Base-by-base conservation (phyloP, 352 stramenopile species). In the Aphanomyces stellatus region DNA sequence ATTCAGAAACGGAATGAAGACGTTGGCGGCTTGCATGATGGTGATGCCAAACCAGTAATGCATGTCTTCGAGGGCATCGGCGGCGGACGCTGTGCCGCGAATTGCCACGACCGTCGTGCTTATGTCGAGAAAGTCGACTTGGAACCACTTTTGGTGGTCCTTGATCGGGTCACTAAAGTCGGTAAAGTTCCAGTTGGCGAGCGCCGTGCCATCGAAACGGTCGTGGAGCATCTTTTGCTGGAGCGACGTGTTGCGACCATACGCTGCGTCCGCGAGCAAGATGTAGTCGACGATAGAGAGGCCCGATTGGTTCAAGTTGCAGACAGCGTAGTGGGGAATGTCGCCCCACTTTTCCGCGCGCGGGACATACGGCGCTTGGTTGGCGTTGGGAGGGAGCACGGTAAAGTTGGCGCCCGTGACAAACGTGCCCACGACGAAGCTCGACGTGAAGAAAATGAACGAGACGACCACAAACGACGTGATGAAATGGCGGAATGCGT, bases 41-140 rank as follows among this genome's bases (percentile, higher is more conserved):
- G 74, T 88, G 53, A 95, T 85, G 22, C 85, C 87, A 49, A 95
- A 93, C 85, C 87, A 93, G 64, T 79, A 95, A 70, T 95, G 85
- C 22, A 95, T 72, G 55, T 95, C 87, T 51, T 95, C 85, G 33
- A 95, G 82, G 25, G 83, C 87, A 51, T 95, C 87, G 0, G 84
- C 87, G 15, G 80, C 86, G 11, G 86, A 91, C 30, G 86, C 86
- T 33, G 86, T 95, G 59, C 86, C 84, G 37, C 86, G 81, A 57
- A 95, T 82, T 0, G 85, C 86, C 30, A 95, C 76, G 37, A 95
- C 82, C 22, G 86, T 95, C 74, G 92, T 87, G 77, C 91, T 93
- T 68, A 90, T 82, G 1, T 72, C 76, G 15, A 80, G 79, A 65
- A 95, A 95, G 71, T 80, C 91, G 51, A 93, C 75, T 71, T 95